Percentiles rank a stretch among this genome's conserved stretches.
Conservation (phyloP, 2,329 filamentous ascomycete genomes). For the Fusarium sp. region DNA sequence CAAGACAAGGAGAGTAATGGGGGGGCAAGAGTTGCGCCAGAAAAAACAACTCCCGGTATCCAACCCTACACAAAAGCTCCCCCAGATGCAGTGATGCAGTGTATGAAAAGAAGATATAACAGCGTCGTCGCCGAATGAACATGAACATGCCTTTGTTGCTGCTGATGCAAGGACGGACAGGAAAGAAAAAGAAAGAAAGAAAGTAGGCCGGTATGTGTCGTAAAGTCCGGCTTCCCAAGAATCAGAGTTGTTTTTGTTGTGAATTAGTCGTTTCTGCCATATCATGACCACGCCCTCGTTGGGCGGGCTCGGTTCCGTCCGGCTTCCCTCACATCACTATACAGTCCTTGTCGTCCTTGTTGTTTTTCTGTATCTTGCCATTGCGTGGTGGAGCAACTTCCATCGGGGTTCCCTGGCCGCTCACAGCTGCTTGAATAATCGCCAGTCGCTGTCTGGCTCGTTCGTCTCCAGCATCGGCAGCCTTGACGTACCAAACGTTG, state of each 20-base stretch:
- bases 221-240: constrained; percentile 1
- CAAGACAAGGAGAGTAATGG: constrained; percentile 20
- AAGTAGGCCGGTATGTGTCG: constrained; percentile 8
- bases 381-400: constrained; percentile 62
- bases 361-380: constrained; percentile 60
- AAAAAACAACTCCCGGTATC: constrained; percentile 31
- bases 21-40: constrained; percentile 10
- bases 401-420: constrained; percentile 62
- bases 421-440: constrained; percentile 84
- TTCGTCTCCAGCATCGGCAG: constrained; percentile 89
- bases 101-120: constrained; percentile 31
- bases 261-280: constrained; percentile 35
- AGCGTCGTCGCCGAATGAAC: constrained; percentile 6
- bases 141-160: constrained; percentile 9
- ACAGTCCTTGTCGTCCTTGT: constrained; percentile 63
- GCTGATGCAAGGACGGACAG: not conserved
- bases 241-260: constrained; percentile 25
- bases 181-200: not conserved
- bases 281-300: constrained; percentile 13
- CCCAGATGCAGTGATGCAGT: constrained; percentile 25
- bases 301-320: constrained; percentile 5
- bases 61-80: constrained; percentile 16
- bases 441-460: constrained; percentile 85
- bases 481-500: constrained; percentile 98
- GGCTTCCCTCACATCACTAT: constrained; percentile 59